phyloP scores from a whole-genome alignment of 1,139 yeast species.

The Geotrichum siamense region DNA sequence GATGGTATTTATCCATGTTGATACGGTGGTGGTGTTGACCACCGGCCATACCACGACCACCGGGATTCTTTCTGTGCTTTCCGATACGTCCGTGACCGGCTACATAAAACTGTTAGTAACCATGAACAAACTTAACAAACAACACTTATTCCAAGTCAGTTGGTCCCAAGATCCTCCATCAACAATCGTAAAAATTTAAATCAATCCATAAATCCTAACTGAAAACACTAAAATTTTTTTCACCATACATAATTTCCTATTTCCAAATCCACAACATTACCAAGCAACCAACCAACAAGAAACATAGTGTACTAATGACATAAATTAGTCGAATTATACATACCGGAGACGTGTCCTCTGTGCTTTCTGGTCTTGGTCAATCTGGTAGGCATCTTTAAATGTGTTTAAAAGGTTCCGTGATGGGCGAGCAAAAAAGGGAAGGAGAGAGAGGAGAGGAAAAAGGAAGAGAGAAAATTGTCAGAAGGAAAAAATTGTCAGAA shows the following conservation, averaged over 20 bases:
- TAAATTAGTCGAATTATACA: too few relatives aligned
- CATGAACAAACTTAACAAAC: too few relatives aligned
- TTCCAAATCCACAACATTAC: too few relatives aligned
- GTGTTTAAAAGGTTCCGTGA: slow-evolving; percentile 16
- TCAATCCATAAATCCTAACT: too few relatives aligned
- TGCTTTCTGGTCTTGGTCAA: slow-evolving; percentile 99
- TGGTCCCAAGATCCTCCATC: too few relatives aligned
- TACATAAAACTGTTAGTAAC: too few relatives aligned
- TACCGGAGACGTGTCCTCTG: slow-evolving; percentile 99
- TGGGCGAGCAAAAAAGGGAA: neutral
- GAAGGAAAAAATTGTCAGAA: neutral
- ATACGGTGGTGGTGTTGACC: slow-evolving; percentile 99
- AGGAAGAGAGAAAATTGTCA: slow-evolving; percentile 7
- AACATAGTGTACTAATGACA: too few relatives aligned
- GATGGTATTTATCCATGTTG: slow-evolving; percentile 99
- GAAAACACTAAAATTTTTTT: too few relatives aligned
- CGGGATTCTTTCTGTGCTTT: slow-evolving; percentile 99
- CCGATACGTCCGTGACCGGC: slow-evolving; percentile 99
- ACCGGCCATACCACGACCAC: slow-evolving; percentile 99
- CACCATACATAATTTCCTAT: too few relatives aligned
- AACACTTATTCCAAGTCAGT: too few relatives aligned
- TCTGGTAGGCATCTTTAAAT: slow-evolving; percentile 54
- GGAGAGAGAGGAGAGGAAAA: slow-evolving; percentile 5
- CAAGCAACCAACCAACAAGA: too few relatives aligned
- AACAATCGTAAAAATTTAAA: too few relatives aligned